Base-by-base conservation (phyloP, 352 stramenopile species). In the Hyaloperonospora brassicae region DNA sequence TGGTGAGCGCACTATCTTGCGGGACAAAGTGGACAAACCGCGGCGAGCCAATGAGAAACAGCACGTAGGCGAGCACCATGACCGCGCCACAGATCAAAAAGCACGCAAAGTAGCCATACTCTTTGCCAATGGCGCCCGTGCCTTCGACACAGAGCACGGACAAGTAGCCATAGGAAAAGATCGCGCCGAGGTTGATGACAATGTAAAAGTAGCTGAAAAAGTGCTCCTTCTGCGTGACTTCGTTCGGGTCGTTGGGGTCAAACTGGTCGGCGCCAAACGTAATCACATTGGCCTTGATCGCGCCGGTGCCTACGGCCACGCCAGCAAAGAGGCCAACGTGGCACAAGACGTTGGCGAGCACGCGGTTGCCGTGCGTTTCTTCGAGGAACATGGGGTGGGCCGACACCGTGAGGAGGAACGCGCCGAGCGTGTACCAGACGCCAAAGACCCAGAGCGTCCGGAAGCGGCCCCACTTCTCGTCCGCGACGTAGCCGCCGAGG, bases 181-280 rank as follows among this genome's bases (percentile, higher is more conserved):
- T 81, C 17, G 89, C 86, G 50, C 89, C 89, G 43, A 95, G 64
- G 61, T 97, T 96, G 57, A 97, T 92, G 40, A 89, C 78, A 55
- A 87, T 89, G 72, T 97, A 95, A 66, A 97, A 97, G 55, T 89
- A 96, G 59, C 72, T 87, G 67, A 97, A 97, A 50, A 95, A 97
- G 24, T 79, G 77, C 30, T 87, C 68, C 51, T 89, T 90, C 64
- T 92, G 81, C 21, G 64, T 74, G 10, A 79, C 64, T 55, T 94
- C 80, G 44, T 87, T 87, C 11, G 81, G 76, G 56, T 91, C 81
- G 43, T 88, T 86, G 24, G 81, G 79, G 61, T 94, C 80, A 58
- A 94, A 94, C 58, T 94, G 84, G 57, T 94, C 84, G 9, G 84
- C 84, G 23, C 84, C 84, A 17, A 94, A 89, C 2, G 76, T 92